Base-by-base conservation (phyloP, 2,329 filamentous ascomycete species). In the Colletotrichum nymphaeae region DNA sequence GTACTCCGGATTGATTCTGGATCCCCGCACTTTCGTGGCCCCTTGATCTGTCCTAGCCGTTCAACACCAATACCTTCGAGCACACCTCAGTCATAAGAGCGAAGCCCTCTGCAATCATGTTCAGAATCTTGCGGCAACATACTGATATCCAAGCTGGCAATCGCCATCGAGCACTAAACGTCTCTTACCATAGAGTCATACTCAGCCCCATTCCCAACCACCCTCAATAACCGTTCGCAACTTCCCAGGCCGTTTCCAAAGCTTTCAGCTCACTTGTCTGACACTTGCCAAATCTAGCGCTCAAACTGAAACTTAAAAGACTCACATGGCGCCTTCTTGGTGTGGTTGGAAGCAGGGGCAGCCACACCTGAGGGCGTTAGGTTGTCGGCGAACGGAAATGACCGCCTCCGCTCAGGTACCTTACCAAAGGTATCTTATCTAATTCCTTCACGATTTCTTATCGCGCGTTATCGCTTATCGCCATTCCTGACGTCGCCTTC, bases 201-300 rank as follows among this genome's bases (percentile, higher is more conserved):
- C 28, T 30, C 28, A 42, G 14, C 22, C 22, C 53, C 53, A 9
- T 19, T 16, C 56, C 46, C 49, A 71, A 35, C 62, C 62, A 52
- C 63, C 63, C 24, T 28, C 32, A 11, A 26, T n/a, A 5, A 28
- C 32, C 30, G 32, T 65, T 65, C 22, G 24, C 49, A 57, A 46
- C 32, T 65, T 65, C 16, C 16, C 16, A 57, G 22, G 53, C 52
- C 52, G 22, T 49, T 55, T 59, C 69, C 59, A 73, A 69, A 69
- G 70, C 70, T 73, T 53, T 64, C 42, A 42, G 42, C 55, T 73
- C 52, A 59, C 37, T 69, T 69, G 30, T 32, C 53, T 28, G 19
- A 42, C 32, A 58, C 57, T 52, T 55, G 19, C 46, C 32, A 28
- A 30, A 28, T 52, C 65, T 22, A 12, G 24, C 30, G 42, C 55